Evolutionary conservation across 1,284 basidiomycete genomes (phyloP).

Genomic region (Calocybe gambosa): DNA sequence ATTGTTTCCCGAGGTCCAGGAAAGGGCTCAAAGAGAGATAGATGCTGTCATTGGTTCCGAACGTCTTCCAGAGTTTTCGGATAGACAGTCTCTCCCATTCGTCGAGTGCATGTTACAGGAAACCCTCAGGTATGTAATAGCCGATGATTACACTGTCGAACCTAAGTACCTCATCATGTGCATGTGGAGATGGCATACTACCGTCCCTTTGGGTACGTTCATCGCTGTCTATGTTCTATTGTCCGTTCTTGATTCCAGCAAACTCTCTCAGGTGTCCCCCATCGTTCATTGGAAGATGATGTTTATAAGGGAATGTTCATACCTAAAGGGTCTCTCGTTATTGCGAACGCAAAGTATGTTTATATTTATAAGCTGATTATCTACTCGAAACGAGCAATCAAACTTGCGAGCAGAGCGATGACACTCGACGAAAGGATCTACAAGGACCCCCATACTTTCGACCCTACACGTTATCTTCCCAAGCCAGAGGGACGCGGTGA

Average conservation of each 20-base stretch:
- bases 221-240: constrained; percentile 10
- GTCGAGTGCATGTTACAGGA: not conserved
- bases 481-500: constrained; percentile 6
- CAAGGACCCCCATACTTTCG: constrained; percentile 3
- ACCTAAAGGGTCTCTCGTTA: constrained; percentile 7
- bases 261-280: constrained; percentile 6
- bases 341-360: constrained; percentile 9
- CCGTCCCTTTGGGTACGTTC: constrained; percentile 6
- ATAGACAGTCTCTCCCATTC: not conserved
- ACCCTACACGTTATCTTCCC: constrained; percentile 10
- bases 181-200: not conserved
- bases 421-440: constrained; percentile 9
- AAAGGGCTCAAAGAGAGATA: not conserved
- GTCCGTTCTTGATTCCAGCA: constrained; percentile 8
- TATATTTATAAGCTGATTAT: not conserved
- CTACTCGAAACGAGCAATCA: not conserved
- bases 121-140: not conserved
- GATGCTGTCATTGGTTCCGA: not conserved
- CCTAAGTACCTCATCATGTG: constrained; percentile 11
- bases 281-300: constrained; percentile 10
- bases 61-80: not conserved
- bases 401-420: constrained; percentile 5
- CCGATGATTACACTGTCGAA: constrained; percentile 4
- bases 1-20: not conserved
- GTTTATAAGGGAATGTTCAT: constrained; percentile 13